Evolutionary conservation across 2,329 filamentous ascomycete species (phyloP).

Genomic region (Juglanconis oblonga): DNA sequence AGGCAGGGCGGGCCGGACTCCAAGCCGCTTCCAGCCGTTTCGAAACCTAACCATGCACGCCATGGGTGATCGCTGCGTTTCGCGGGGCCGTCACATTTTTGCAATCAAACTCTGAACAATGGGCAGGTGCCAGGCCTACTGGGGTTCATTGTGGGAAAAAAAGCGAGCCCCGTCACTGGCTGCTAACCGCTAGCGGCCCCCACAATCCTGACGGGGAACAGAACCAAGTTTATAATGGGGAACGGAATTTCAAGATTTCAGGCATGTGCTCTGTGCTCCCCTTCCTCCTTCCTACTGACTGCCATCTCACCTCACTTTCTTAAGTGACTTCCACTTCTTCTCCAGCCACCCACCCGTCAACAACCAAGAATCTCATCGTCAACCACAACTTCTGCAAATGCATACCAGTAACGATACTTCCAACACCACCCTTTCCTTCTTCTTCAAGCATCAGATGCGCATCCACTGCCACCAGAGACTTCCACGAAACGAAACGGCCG

Average conservation of each 20-base stretch:
- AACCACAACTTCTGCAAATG: conserved; percentile 43
- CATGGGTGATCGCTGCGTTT: too few relatives aligned
- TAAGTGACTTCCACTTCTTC: conserved; percentile 17
- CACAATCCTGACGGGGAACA: neutral
- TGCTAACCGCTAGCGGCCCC: neutral
- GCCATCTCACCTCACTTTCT: conserved; percentile 3
- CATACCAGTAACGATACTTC: conserved; percentile 49
- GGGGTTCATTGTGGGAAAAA: too few relatives aligned
- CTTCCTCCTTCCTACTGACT: conserved; percentile 1
- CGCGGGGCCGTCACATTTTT: too few relatives aligned
- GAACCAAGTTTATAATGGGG: neutral
- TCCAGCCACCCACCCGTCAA: conserved; percentile 13
- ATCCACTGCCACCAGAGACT: conserved; percentile 47
- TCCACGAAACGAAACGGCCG: conserved; percentile 46
- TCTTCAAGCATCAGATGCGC: conserved; percentile 58
- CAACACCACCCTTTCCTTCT: conserved; percentile 40
- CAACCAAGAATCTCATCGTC: conserved; percentile 10
- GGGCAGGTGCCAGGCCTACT: too few relatives aligned
- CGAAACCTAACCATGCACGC: too few relatives aligned
- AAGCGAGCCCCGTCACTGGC: too few relatives aligned
- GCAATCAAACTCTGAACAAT: too few relatives aligned
- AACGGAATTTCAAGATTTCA: neutral
- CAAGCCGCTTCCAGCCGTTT: too few relatives aligned
- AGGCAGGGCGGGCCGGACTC: too few relatives aligned
- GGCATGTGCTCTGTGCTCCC: conserved; percentile 1